Evolutionary conservation across 441 rosid genomes (phyloP).

Genomic region (Monsonia emarginata): DNA sequence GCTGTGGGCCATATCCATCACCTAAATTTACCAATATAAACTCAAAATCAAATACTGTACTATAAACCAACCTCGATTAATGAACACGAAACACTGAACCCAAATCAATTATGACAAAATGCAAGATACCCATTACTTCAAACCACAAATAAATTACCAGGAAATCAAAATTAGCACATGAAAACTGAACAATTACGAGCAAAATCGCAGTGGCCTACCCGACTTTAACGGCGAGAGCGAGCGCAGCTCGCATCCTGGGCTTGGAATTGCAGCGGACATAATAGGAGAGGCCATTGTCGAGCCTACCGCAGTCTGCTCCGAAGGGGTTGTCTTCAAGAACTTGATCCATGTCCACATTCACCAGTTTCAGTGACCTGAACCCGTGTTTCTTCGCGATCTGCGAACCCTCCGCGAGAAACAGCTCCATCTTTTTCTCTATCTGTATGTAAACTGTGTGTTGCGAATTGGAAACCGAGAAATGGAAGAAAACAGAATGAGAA

Average conservation of each 20-base stretch:
- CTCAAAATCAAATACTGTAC: background rate
- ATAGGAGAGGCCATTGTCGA: slow-evolving; percentile 74
- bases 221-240: slow-evolving; percentile 75
- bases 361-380: slow-evolving; percentile 71
- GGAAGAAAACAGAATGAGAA: background rate
- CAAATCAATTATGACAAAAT: background rate
- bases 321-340: slow-evolving; percentile 49
- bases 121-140: background rate
- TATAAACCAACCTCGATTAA: no score
- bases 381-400: slow-evolving; percentile 54
- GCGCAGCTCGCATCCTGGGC: slow-evolving; percentile 86
- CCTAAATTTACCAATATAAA: slow-evolving; percentile 1
- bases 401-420: slow-evolving; percentile 53
- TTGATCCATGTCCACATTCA: slow-evolving; percentile 46
- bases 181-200: background rate
- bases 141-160: background rate
- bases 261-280: slow-evolving; percentile 79
- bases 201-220: slow-evolving; percentile 38
- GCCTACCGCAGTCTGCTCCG: slow-evolving; percentile 69
- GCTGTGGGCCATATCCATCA: background rate
- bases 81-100: background rate
- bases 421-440: slow-evolving; percentile 40
- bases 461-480: background rate
- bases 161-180: background rate
- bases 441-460: background rate